Evolutionary conservation across 2,329 filamentous ascomycete genomes (phyloP), one percentile per base, ranked within the genome.

Genomic region (Botryotinia narcissicola): DNA sequence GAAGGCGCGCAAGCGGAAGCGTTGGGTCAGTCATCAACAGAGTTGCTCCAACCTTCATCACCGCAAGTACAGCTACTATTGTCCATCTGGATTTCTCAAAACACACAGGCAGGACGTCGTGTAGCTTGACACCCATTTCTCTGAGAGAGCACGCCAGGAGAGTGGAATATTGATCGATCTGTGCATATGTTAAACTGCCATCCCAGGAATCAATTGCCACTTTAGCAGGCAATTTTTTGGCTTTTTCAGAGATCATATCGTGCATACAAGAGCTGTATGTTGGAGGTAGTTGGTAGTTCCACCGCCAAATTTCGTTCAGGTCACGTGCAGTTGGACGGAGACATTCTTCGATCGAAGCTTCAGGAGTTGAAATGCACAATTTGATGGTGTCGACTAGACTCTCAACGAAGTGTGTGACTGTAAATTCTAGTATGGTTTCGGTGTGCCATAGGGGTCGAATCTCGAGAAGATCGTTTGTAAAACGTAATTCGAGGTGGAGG

Each of bases 271-370:
- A 83, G 51, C 82, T 79, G 71, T 83, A 80, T 1, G 81, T 81
- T 3, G 84, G 83, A 32, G 85, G 85, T 3, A 87, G 74, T 3
- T 80, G 74, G 42, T 84, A 79, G 63, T 86, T 87, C 84, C 85
- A 86, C 5, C 78, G 78, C 86, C 86, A 87, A 61, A 87, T 82
- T 35, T 84, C 79, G 25, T 82, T 77, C 6, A 86, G 76, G 72
- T 87, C 85, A n/a, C 79, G 79, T 80, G 76, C 10, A 73, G 77
- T 79, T 16, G 82, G 82, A 1, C 77, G 76, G 54, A 84, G 75
- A 60, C 77, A 80, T 25, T 80, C 75, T 73, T 82, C 75, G 25
- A 85, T 77, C 6, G 82, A 74, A 8, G 74, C 71, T 1, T 77
- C 72, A 1, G 79, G 80, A 48, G 78, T 79, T 18, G 79, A 75